Base-by-base conservation (phyloP, 345 rosid genomes). In the Pistacia atlantica region DNA sequence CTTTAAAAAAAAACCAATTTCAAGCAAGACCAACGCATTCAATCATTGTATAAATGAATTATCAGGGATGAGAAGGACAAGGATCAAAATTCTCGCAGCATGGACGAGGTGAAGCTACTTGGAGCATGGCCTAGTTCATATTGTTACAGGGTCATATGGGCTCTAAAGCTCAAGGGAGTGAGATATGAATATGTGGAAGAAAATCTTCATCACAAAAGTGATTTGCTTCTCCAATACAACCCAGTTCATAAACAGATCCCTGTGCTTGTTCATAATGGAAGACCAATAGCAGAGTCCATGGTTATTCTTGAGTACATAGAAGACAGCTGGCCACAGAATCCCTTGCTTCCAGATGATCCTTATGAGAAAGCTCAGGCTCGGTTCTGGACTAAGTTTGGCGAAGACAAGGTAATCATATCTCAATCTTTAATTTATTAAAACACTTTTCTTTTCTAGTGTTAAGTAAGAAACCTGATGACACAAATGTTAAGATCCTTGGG, bases 181-280 rank as follows among this genome's bases (percentile, higher is more conserved):
- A 46, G 75, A 1, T 81, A 78, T 54, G 83, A 86, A 35, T 81
- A 81, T 11, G 28, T 79, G 52, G 85, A 83, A 59, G 80, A 81
- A 56, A 62, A 83, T 54, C 65, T 82, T 42, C 37, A 1, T 9
- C 77, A 83, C 78, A 86, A 84, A 73, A 86, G 87, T 33, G 77
- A 76, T 37, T 64, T 76, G 61, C 83, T 84, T 67, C 81, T 86
- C 11, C 67, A 31, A 42, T 75, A 49, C 2, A 86, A 83, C 67
- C 87, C 87, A 61, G 66, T 86, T 71, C 81, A 81, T 73, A 83
- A 80, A 81, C 82, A 81, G 62, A 73, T 83, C 22, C 89, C 89
- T 10, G 87, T 86, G 16, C 75, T 86, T 22, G 38, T 80, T 69
- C 89, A 82, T 77, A 72, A 69, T 3, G 83, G 73, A 51, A 86